A percentile compares a stretch with the other conserved stretches of the same genome.
These are phyloP conservation scores for Gyromitra esculenta DNA, from an alignment of 2,329 filamentous ascomycete species.

Conservation along the genomic window DNA sequence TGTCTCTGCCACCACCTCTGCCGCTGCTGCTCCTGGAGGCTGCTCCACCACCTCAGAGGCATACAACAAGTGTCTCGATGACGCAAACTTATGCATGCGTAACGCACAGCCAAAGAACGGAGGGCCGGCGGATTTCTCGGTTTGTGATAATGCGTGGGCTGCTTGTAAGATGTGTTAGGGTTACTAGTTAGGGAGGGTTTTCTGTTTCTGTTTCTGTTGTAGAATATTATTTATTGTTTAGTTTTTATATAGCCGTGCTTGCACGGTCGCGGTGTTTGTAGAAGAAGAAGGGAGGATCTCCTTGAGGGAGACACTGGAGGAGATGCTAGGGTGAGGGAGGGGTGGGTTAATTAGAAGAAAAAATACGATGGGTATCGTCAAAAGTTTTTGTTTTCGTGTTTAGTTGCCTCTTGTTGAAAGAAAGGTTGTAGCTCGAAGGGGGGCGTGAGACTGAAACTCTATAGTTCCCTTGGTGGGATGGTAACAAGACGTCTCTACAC, in stretches of 20 bases:
- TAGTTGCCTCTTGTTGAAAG: no score
- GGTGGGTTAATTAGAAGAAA: background rate
- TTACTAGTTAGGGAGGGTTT: background rate
- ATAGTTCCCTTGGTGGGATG: background rate
- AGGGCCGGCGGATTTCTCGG: slow-evolving; percentile 27
- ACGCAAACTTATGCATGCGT: slow-evolving; percentile 39
- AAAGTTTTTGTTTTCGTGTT: no score
- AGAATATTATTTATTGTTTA: slow-evolving; percentile 21
- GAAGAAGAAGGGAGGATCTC: background rate
- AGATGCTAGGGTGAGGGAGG: background rate
- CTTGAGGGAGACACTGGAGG: slow-evolving; percentile 3
- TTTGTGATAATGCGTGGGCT: slow-evolving; percentile 31
- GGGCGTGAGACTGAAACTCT: background rate
- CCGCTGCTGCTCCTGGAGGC: slow-evolving; percentile 1
- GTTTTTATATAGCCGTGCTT: background rate
- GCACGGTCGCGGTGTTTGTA: background rate
- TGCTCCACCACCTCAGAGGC: background rate
- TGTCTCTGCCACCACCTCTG: slow-evolving; percentile 2
- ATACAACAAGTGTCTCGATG: slow-evolving; percentile 44
- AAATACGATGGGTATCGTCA: background rate
- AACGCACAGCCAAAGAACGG: slow-evolving; percentile 30
- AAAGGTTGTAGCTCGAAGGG: background rate
- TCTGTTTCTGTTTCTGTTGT: slow-evolving; percentile 13
- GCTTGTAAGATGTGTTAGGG: slow-evolving; percentile 32
- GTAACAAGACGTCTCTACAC: background rate